Base-by-base conservation (phyloP, 345 rosid species). In the Eucalyptus sp. region DNA sequence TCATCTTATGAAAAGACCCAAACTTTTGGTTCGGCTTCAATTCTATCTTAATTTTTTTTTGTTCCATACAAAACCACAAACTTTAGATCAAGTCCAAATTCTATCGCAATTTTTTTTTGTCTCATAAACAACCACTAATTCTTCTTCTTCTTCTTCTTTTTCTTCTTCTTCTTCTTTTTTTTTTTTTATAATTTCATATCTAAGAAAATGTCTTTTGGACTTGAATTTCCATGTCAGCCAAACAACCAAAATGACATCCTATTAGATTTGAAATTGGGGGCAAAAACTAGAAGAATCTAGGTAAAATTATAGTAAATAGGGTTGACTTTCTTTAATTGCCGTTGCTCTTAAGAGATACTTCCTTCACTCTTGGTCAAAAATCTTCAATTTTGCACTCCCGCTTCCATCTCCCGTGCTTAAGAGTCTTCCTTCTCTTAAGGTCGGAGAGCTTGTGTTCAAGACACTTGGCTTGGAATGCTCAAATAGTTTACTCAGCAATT, bases 321-420 rank as follows among this genome's bases (percentile, higher is more conserved):
- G 29, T 56, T 56, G 62, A 4, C 13, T 56, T 56, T 56, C 29
- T 56, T 56, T 56, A 56, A 10, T 56, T 56, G 12, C 0, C 24
- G 3, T 56, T 56, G 29, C 62, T 56, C 29, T 56, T 56, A 24
- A 56, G 62, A 56, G 62, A 56, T 56, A 56, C 29, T 56, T 56
- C 29, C 12, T 9, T 56, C 62, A 56, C 62, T 22, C 29, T 10
- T 24, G 27, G 29, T 24, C 0, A 0, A 2, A 24, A 24, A 56
- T 22, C 29, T 24, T 56, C 12, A 20, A 56, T 56, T 22, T 56
- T 22, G 27, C 29, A 52, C 13, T 56, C 13, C 6, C 0, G 11
- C 29, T 22, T 56, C 29, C 4, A 56, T 56, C 62, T 56, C 62
- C 2, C 0, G 3, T 56, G 62, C 27, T 56, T 56, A 1, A 29